Base-by-base conservation (phyloP, 2,329 filamentous ascomycete species). In the Capronia americana region DNA sequence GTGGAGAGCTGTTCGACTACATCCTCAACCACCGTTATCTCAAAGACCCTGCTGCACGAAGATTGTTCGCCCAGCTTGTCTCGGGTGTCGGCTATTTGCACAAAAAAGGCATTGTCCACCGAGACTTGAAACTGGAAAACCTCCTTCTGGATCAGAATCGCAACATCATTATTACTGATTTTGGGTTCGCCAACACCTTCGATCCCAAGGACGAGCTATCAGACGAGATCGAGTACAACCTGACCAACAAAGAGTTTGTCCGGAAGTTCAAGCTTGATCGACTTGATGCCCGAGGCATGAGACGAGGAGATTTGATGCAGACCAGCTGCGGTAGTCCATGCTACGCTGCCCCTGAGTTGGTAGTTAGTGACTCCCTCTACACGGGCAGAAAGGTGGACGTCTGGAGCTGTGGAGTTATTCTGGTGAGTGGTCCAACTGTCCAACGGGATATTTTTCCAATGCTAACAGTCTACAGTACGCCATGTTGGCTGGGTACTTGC, bases 111-210 rank as follows among this genome's bases (percentile, higher is more conserved):
- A 99, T 99, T 72, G 95, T 99, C 14, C 95, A 99, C 78, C 90
- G 95, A 74, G 95, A 99, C 81, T 81, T 99, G 71, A 99, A 99
- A 81, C 85, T 99, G 55, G 95, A 99, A 80, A 99, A 99, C 76
- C 79, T 99, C 74, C 85, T 99, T 44, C 85, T 99, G 59, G 95
- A 99, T 79, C 90, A 94, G 69, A 97, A 99, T 77, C 90, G 93
- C 70, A 99, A 99, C 82, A 98, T 99, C 75, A 99, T 99, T 80
- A 99, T 99, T 76, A 99, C 95, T 17, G 95, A 99, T 80, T 99
- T 99, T 79, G 95, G 95, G 20, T 99, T 99, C 77, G 95, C 95
- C 72, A 99, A 99, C 79, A 98, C 93, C 0, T 99, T 99, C 76
- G 91, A 97, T 75, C 88, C 95, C 0, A 81, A 84, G 41, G 95